Evolutionary conservation across 148 eudicot genomes (phyloP).

Genomic region (Beta vulgaris): DNA sequence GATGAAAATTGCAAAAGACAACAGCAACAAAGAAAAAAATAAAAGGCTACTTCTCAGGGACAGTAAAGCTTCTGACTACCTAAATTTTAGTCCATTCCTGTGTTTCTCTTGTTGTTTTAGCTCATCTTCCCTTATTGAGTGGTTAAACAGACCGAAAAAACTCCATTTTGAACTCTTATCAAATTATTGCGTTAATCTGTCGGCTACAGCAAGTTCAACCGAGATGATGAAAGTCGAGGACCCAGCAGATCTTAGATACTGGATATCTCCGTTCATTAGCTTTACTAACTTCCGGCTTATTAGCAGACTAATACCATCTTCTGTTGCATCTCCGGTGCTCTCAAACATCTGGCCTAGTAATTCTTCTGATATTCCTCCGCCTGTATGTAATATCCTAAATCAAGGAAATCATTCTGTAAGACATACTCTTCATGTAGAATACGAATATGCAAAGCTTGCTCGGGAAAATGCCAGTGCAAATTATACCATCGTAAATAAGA

Average conservation of each 20-base stretch:
- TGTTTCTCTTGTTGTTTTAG: background rate
- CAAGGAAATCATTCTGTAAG: conserved; percentile 11
- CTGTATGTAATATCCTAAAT: conserved; percentile 76
- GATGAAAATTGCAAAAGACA: background rate
- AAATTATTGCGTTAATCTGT: conserved; percentile 14
- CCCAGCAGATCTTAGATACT: conserved; percentile 71
- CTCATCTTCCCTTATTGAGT: background rate
- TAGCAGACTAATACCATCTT: conserved; percentile 79
- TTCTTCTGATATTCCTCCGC: conserved; percentile 74
- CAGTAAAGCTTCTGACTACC: background rate
- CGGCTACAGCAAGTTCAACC: conserved; percentile 65
- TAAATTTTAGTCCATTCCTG: background rate
- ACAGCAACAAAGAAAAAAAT: no score
- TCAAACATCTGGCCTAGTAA: conserved; percentile 83
- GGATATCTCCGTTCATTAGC: conserved; percentile 92
- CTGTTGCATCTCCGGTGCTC: conserved; percentile 45
- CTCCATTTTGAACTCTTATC: background rate
- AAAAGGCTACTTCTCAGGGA: background rate
- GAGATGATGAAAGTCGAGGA: conserved; percentile 70
- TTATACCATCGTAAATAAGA: background rate
- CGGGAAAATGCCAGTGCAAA: background rate
- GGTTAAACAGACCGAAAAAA: background rate
- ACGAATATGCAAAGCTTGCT: background rate
- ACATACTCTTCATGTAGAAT: no score
- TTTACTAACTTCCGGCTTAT: conserved; percentile 78